phyloP scores from a whole-genome alignment of 129 eudicot genomes.

The Saussurea involucrata region DNA sequence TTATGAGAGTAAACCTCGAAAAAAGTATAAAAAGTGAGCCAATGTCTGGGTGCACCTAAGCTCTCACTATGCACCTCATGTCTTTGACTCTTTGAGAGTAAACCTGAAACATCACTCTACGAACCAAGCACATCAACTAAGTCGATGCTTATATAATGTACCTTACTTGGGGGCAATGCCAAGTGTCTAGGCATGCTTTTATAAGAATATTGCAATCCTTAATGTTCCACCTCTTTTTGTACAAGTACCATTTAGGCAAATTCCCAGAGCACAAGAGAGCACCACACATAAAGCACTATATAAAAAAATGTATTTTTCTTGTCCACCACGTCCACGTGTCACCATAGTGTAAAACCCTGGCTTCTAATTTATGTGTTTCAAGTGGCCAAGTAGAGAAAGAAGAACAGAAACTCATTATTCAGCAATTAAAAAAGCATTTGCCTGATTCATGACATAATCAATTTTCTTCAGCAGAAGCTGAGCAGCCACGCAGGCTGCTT shows the following conservation, averaged over 20 bases:
- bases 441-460: background rate
- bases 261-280: background rate
- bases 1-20: background rate
- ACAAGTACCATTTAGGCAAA: background rate
- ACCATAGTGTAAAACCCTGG: background rate
- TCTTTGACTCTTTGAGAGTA: background rate
- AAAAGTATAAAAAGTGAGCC: background rate
- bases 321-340: background rate
- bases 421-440: background rate
- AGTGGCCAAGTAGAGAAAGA: background rate
- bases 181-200: background rate
- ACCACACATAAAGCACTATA: background rate
- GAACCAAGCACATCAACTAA: background rate
- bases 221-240: background rate
- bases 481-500: slow-evolving; percentile 4
- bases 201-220: background rate
- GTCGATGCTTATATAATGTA: background rate
- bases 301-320: background rate
- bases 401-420: background rate
- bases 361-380: background rate
- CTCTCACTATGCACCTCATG: background rate
- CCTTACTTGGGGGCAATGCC: background rate
- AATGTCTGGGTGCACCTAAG: background rate
- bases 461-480: background rate
- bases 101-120: background rate